Percentiles rank a stretch among this genome's conserved stretches.
Evolutionary conservation across 805 yeast genomes (phyloP).

Genomic region (Yarrowia sp.): DNA sequence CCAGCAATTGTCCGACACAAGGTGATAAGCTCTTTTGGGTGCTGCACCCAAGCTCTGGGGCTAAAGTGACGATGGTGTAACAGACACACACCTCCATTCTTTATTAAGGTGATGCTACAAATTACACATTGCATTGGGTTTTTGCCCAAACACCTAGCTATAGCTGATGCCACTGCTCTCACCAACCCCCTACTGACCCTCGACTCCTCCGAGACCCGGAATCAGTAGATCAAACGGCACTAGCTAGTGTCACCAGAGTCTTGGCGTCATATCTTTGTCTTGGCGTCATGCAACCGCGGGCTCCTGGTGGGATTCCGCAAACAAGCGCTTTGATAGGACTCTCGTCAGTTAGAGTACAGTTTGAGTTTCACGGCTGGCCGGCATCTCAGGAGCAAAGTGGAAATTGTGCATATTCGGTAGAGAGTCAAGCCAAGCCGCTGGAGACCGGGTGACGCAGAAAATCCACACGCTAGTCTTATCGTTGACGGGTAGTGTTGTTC

Average conservation of each 20-base stretch:
- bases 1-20: background rate
- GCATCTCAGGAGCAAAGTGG: conserved; percentile 7
- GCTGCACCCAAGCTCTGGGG: background rate
- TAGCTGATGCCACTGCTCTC: too few relatives aligned
- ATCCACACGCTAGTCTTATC: background rate
- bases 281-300: background rate
- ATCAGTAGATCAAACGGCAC: conserved; percentile 14
- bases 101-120: conserved; percentile 1
- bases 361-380: conserved; percentile 6
- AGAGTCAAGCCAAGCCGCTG: background rate
- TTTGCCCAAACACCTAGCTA: background rate
- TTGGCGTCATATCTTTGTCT: conserved; percentile 15
- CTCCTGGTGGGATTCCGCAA: background rate
- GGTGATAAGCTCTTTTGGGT: conserved; percentile 4
- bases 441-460: background rate
- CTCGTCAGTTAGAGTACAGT: background rate
- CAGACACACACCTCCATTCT: background rate
- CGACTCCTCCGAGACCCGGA: background rate
- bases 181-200: too few relatives aligned
- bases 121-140: conserved; percentile 17
- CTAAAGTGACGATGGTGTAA: background rate
- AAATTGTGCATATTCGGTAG: background rate
- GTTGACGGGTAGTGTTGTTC: background rate
- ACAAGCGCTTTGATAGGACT: conserved; percentile 9
- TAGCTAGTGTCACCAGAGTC: conserved; percentile 5